phyloP scores from a whole-genome alignment of 1,284 basidiomycete species.

The Testicularia cyperi region DNA sequence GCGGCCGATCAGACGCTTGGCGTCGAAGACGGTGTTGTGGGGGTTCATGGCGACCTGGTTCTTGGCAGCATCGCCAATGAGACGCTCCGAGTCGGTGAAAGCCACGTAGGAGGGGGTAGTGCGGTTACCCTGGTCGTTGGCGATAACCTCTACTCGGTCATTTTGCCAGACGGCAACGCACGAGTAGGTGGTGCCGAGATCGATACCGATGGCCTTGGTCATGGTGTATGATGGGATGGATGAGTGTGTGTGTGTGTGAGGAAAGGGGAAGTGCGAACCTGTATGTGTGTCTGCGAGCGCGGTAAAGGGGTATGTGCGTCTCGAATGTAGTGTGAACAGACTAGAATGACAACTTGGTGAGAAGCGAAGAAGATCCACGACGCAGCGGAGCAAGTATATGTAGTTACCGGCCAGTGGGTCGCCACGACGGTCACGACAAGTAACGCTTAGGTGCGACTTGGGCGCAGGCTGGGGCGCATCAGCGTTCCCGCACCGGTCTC shows the following conservation, averaged over 20 bases:
- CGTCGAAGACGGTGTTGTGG: constrained; percentile 71
- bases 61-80: constrained; percentile 89
- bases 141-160: constrained; percentile 87
- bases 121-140: constrained; percentile 96
- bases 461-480: too few relatives aligned
- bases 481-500: too few relatives aligned
- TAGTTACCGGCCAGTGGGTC: too few relatives aligned
- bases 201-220: constrained; percentile 85
- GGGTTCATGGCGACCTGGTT: constrained; percentile 76
- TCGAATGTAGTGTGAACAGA: constrained; percentile 8
- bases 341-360: too few relatives aligned
- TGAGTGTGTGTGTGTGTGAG: too few relatives aligned
- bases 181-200: constrained; percentile 76
- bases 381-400: too few relatives aligned
- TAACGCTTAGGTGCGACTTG: too few relatives aligned
- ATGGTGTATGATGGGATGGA: constrained; percentile 35
- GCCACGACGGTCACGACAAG: too few relatives aligned
- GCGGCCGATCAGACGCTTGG: constrained; percentile 86
- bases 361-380: too few relatives aligned
- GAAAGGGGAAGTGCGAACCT: background rate
- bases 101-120: constrained; percentile 74
- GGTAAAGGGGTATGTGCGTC: constrained; percentile 37
- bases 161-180: constrained; percentile 87
- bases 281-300: constrained; percentile 1
- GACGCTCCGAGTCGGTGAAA: constrained; percentile 76